Evolutionary conservation across 208 protist species (phyloP), one percentile per base, ranked within the genome.

Genomic region (Trypanosoma boissoni): DNA sequence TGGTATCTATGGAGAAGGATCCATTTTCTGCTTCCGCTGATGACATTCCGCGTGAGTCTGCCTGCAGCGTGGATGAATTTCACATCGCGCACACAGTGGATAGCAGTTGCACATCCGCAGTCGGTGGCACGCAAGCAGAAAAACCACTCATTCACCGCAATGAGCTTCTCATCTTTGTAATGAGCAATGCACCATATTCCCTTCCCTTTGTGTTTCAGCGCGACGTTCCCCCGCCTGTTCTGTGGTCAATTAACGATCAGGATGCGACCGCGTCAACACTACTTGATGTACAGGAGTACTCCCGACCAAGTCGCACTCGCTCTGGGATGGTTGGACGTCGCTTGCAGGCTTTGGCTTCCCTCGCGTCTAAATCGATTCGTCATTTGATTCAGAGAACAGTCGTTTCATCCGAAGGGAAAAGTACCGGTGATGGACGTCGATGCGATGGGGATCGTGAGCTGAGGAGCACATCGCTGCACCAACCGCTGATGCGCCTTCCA

Each of bases 171-270:
- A 68, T 89, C 46, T 92, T 92, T 50, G 53, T 72, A 18, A 72
- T 71, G 4, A 74, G 74, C 52, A 89, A 74, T 53, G 81, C 86
- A 26, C 86, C 86, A n/a, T 92, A 88, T 62, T 74, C 77, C 16
- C 52, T 92, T 29, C 77, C 86, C 1, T 89, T 83, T 63, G 76
- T 87, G 50, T 73, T 89, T 57, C 72, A 88, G 48, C 74, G 73
- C 41, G 68, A 75, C 12, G 45, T 80, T 7, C 16, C 36, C 14
- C 58, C 60, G 1, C 41, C 39, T 29, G 3, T 27, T 23, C 41
- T 60, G 9, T 56, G 67, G 58, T 55, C 18, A 28, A 58, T 57
- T 28, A 52, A 66, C 34, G 34, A 46, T 4, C 31, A 32, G 0
- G 26, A 31, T 37, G 26, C 58, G 3, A 18, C 50, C 16, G 31